A percentile compares a stretch with the other conserved stretches of the same genome.
Conservation (phyloP, 208 protist genomes). For the Tritrichomonas musculus region DNA sequence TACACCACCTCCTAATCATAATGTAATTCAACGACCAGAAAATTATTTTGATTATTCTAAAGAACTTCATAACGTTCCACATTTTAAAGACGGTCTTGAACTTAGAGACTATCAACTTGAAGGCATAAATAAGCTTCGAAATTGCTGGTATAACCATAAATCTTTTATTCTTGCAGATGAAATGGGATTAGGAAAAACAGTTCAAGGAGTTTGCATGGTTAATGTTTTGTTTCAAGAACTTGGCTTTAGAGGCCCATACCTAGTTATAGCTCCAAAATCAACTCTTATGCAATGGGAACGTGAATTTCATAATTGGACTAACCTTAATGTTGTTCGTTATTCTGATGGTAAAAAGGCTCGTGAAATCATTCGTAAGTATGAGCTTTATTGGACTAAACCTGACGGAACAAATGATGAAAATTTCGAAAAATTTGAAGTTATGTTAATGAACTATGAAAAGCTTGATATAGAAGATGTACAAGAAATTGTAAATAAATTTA, state of each 20-base stretch:
- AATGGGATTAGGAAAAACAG: slow-evolving; percentile 57
- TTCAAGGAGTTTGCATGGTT: slow-evolving; percentile 40
- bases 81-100: slow-evolving; percentile 35
- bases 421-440: slow-evolving; percentile 40
- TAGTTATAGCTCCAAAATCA: not conserved
- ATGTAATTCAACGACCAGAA: not conserved
- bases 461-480: slow-evolving; percentile 49
- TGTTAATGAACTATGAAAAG: slow-evolving; percentile 65
- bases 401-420: not conserved
- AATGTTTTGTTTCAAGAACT: not conserved
- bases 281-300: not conserved
- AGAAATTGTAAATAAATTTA: slow-evolving; percentile 45
- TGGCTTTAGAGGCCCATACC: not conserved
- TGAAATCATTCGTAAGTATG: not conserved
- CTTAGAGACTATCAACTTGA: slow-evolving; percentile 50
- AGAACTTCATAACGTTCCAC: not conserved
- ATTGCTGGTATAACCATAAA: slow-evolving; percentile 44
- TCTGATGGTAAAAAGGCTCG: not conserved
- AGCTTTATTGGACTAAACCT: not conserved
- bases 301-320: slow-evolving; percentile 29
- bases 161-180: slow-evolving; percentile 52
- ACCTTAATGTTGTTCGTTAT: slow-evolving; percentile 34
- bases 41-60: not conserved
- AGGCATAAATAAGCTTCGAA: slow-evolving; percentile 52
- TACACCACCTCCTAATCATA: not conserved